A percentile compares a stretch with the other conserved stretches of the same genome.
These are phyloP conservation scores for Umbelopsis ramanniana DNA, from an alignment of 192 early-diverging fungal genomes.

Conservation along the genomic window DNA sequence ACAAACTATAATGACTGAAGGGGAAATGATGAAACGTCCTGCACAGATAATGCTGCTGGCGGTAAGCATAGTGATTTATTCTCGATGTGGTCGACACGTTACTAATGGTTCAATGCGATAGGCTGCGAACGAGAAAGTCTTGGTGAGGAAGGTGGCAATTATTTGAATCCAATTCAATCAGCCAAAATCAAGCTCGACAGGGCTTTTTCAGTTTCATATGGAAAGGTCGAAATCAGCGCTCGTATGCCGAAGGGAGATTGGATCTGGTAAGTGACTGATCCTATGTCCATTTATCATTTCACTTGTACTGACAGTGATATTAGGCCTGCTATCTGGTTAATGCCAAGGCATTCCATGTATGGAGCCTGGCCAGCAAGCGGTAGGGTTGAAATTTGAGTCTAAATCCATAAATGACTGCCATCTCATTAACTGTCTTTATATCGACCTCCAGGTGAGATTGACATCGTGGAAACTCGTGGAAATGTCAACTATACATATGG, in stretches of 20 bases:
- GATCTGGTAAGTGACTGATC: constrained; percentile 46
- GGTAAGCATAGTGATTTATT: constrained; percentile 11
- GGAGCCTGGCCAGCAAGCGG: constrained; percentile 69
- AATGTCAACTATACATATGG: constrained; percentile 50
- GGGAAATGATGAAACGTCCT: constrained; percentile 19
- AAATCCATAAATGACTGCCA: neutral
- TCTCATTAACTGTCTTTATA: neutral
- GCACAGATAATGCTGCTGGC: constrained; percentile 38
- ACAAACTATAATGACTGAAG: neutral
- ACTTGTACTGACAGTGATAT: neutral
- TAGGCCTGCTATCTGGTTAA: constrained; percentile 61
- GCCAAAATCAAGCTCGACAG: constrained; percentile 52
- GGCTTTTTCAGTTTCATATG: constrained; percentile 53
- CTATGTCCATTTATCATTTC: neutral
- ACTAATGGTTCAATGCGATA: constrained; percentile 9
- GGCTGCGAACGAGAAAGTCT: constrained; percentile 50
- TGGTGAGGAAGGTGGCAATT: constrained; percentile 50
- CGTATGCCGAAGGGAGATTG: constrained; percentile 59
- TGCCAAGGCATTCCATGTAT: constrained; percentile 59
- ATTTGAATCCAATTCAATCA: constrained; percentile 65
- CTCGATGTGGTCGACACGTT: neutral
- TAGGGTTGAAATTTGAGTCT: constrained; percentile 24
- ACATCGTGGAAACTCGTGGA: constrained; percentile 55
- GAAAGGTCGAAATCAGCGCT: constrained; percentile 61
- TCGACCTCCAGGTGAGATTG: constrained; percentile 31